A percentile compares a stretch with the other conserved stretches of the same genome.
These are phyloP conservation scores for Ilyonectria robusta DNA, from an alignment of 2,329 filamentous ascomycete species.

Conservation along the genomic window DNA sequence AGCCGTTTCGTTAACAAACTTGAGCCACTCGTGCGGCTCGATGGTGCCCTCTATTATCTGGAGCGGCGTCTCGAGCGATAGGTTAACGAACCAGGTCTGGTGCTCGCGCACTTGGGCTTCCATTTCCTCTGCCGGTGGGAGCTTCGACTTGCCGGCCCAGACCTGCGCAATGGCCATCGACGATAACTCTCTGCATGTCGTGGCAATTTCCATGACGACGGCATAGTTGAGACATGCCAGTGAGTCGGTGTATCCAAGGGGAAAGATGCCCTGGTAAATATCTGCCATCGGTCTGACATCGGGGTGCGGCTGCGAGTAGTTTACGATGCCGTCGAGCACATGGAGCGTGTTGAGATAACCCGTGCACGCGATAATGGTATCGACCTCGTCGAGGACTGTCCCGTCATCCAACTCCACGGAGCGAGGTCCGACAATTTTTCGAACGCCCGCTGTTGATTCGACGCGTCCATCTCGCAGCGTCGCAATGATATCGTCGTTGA, in stretches of 20 bases:
- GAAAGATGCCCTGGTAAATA: constrained; percentile 60
- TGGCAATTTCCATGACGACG: constrained; percentile 51
- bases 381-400: constrained; percentile 41
- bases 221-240: constrained; percentile 57
- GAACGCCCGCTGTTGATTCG: constrained; percentile 23
- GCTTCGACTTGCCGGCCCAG: constrained; percentile 53
- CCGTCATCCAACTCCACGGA: constrained; percentile 46
- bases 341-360: constrained; percentile 50
- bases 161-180: constrained; percentile 58
- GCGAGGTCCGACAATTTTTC: constrained; percentile 36
- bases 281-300: constrained; percentile 46
- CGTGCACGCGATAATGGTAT: constrained; percentile 51
- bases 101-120: constrained; percentile 36
- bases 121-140: constrained; percentile 56
- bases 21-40: constrained; percentile 51
- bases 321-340: constrained; percentile 31
- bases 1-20: constrained; percentile 56
- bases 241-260: constrained; percentile 55
- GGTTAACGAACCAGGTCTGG: constrained; percentile 32
- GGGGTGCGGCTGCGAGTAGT: constrained; percentile 23
- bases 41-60: constrained; percentile 39
- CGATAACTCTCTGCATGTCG: constrained; percentile 56
- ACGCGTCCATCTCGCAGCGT: constrained; percentile 32
- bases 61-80: constrained; percentile 29
- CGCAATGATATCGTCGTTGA: constrained; percentile 40